A percentile compares a stretch with the other conserved stretches of the same genome.
These are phyloP conservation scores for Nitzschia sp. DNA, from an alignment of 108 stramenopile species.

Conservation along the genomic window DNA sequence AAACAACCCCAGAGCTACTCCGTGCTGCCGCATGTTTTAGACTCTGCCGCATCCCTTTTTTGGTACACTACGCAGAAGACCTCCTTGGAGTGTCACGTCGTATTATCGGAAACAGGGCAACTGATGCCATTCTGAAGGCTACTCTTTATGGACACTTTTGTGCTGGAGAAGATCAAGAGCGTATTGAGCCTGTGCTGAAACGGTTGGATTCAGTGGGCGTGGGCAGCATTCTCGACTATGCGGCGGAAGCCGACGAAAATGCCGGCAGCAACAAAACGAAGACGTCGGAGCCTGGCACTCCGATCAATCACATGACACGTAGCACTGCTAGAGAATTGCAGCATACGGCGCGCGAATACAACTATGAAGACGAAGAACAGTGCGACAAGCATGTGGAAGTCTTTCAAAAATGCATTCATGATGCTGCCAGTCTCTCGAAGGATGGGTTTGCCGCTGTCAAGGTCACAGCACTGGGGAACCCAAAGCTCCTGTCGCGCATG, in stretches of 20 bases:
- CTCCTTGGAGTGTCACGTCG: conserved; percentile 40
- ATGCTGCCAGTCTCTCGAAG: conserved; percentile 59
- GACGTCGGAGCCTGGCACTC: neutral
- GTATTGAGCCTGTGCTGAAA: conserved; percentile 64
- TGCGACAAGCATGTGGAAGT: conserved; percentile 80
- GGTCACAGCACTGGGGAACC: conserved; percentile 93
- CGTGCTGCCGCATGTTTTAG: conserved; percentile 61
- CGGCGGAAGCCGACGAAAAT: conserved; percentile 73
- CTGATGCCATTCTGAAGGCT: conserved; percentile 58
- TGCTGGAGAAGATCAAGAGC: conserved; percentile 80
- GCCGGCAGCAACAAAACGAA: conserved; percentile 1
- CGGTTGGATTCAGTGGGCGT: conserved; percentile 53
- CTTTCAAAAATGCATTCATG: conserved; percentile 78
- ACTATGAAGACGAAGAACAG: conserved; percentile 75
- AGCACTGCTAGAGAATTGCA: neutral
- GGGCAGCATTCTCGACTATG: conserved; percentile 95
- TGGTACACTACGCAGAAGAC: conserved; percentile 67
- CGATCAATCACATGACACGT: neutral
- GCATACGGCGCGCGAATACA: conserved; percentile 41
- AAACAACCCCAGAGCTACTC: conserved; percentile 63
- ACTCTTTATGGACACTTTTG: conserved; percentile 97
- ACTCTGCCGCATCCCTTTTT: conserved; percentile 55
- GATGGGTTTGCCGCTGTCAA: conserved; percentile 94
- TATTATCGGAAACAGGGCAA: conserved; percentile 51
- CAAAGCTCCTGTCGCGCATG: conserved; percentile 83